These are phyloP conservation scores for Malus sylvestris DNA, from an alignment of 306 rosid species.

Conservation along the genomic window DNA sequence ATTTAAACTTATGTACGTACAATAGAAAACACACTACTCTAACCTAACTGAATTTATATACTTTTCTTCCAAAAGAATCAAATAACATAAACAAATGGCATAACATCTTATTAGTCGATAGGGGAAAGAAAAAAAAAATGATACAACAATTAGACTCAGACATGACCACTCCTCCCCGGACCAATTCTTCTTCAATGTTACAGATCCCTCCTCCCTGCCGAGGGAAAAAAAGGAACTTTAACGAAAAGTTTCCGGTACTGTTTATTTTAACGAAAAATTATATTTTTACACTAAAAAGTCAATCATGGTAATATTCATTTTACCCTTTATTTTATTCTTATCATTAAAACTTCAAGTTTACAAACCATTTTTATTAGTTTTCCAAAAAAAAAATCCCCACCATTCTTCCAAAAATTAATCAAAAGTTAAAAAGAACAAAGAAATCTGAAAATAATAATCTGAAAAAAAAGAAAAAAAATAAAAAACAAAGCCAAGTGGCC, in stretches of 20 bases:
- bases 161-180: not conserved
- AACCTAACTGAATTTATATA: not conserved
- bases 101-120: conserved; percentile 21
- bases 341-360: too few relatives aligned
- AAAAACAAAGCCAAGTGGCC: conserved; percentile 22
- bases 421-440: not conserved
- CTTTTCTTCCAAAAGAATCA: not conserved
- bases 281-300: not conserved
- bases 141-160: conserved; percentile 16
- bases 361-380: too few relatives aligned
- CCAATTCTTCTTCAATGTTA: not conserved
- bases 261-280: too few relatives aligned
- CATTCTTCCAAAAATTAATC: not conserved
- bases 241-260: too few relatives aligned
- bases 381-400: not conserved
- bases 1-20: too few relatives aligned
- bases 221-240: not conserved
- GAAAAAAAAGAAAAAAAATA: conserved; percentile 3
- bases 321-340: too few relatives aligned
- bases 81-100: not conserved
- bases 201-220: conserved; percentile 8
- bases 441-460: not conserved
- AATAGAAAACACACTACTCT: not conserved
- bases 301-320: too few relatives aligned
- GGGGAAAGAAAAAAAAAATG: conserved; percentile 12